Percentiles rank a stretch among this genome's conserved stretches.
Conservation (phyloP, 2,329 filamentous ascomycete species). For the Fusarium tricinctum region DNA sequence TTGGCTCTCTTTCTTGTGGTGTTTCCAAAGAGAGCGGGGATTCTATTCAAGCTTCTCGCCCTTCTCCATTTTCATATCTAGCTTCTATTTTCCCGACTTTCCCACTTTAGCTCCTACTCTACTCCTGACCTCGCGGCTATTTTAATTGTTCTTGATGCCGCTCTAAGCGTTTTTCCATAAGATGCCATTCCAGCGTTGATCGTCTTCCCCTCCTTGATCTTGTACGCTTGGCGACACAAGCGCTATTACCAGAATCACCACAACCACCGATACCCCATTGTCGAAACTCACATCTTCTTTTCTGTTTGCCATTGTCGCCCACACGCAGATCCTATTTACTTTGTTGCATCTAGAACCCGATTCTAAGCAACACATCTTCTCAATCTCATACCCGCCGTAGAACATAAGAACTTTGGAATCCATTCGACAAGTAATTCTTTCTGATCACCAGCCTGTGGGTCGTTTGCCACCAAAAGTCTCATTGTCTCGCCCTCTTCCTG, state of each 20-base stretch:
- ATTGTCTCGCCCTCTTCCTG: constrained; percentile 23
- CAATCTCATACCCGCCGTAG: not conserved
- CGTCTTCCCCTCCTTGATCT: constrained; percentile 21
- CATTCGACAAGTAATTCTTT: constrained; percentile 17
- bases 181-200: constrained; percentile 1
- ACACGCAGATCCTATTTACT: constrained; percentile 4
- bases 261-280: constrained; percentile 9
- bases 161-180: constrained; percentile 8
- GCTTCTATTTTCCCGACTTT: constrained; percentile 37
- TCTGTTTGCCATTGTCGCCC: not conserved
- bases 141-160: constrained; percentile 19
- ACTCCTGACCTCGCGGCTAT: constrained; percentile 17
- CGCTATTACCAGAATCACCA: not conserved
- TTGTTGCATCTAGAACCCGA: not conserved
- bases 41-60: constrained; percentile 40
- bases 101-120: constrained; percentile 15
- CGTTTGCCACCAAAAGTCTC: constrained; percentile 38
- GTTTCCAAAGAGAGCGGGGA: constrained; percentile 38
- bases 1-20: constrained; percentile 35
- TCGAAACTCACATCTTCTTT: constrained; percentile 6
- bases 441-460: constrained; percentile 20
- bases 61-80: constrained; percentile 44
- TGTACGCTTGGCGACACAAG: constrained; percentile 11
- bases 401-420: constrained; percentile 3
- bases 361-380: not conserved